These are phyloP conservation scores for Solanum microdontum DNA, from an alignment of 257 asterid species.

Conservation along the genomic window DNA sequence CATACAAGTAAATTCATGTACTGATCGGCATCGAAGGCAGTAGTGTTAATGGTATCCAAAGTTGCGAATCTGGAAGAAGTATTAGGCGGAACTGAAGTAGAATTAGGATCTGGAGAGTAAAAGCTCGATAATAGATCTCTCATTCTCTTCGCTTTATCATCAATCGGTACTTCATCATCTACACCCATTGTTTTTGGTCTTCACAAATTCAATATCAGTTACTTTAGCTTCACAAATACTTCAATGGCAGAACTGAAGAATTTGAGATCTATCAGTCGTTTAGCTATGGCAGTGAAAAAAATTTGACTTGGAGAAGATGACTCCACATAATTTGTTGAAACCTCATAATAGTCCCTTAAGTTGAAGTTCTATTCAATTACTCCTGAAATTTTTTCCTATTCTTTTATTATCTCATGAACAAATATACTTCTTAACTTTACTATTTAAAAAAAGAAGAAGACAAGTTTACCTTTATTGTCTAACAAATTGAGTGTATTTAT, in stretches of 20 bases:
- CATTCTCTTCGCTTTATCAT: slow-evolving; percentile 95
- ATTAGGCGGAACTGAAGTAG: slow-evolving; percentile 24
- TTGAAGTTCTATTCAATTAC: neutral
- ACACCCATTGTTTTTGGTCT: neutral
- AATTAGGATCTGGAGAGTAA: slow-evolving; percentile 68
- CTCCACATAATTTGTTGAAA: neutral
- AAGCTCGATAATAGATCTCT: slow-evolving; percentile 93
- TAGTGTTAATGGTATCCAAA: slow-evolving; percentile 82
- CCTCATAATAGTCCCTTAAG: neutral
- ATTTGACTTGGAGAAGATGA: neutral
- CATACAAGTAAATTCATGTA: slow-evolving; percentile 96
- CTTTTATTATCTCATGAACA: too few species aligned
- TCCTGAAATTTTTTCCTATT: neutral
- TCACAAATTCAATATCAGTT: neutral
- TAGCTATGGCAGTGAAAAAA: neutral
- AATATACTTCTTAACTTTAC: neutral
- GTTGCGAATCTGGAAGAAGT: slow-evolving; percentile 85
- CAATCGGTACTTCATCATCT: slow-evolving; percentile 16
- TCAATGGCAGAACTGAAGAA: neutral
- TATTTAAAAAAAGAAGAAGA: too few species aligned
- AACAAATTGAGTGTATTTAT: too few species aligned
- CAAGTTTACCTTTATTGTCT: too few species aligned
- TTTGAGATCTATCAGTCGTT: neutral
- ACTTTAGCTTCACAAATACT: neutral
- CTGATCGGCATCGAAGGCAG: slow-evolving; percentile 79